Evolutionary conservation across 1,284 basidiomycete species (phyloP), one percentile per base, ranked within the genome.

Genomic region (Ceratobasidium sp.): DNA sequence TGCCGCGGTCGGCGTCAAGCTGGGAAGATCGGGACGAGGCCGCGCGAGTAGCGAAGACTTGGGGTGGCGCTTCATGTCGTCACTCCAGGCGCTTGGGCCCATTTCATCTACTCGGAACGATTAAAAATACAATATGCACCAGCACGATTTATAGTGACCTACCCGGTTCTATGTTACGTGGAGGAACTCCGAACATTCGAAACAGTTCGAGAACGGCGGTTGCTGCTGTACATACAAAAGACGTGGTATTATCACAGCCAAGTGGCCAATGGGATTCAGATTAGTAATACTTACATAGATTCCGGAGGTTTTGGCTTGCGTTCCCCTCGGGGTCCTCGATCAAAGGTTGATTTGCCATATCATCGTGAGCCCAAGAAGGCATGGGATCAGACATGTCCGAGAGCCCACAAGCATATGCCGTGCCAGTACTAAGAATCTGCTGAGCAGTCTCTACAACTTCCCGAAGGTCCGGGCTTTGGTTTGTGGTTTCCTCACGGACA

Each of bases 291-390:
- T 56, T 15, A 69, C 67, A 13, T 42, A 57, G 3, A 9, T 52
- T 20, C 9, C 33, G 33, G 33, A 33, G 33, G 33, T 33, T 33
- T 33, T 33, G 33, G 33, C 33, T 33, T 33, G 33, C 33, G 33
- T 33, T 17, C n/a, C 17, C 52, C 38, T 71, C 69, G 38, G 40
- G 17, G 15, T 23, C 17, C 46, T 71, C 69, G 40, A 71, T 33
- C 42, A 71, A 33, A 26, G 69, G 56, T 2, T 26, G 26, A 7
- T 26, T 42, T 40, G 20, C 33, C 13, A 10, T 40, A 33, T 57
- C 13, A 40, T 71, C 56, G 57, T 71, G 69, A 44, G 69, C 69
- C 56, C 69, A 71, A 44, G 69, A 71, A 6, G 56, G 56, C 13
- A 71, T 23, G 40, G 46, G 61, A 20, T 71, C 57, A 40, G 44